phyloP scores from a whole-genome alignment of 2,329 filamentous ascomycete genomes.

The Cryphonectria nitschkei region DNA sequence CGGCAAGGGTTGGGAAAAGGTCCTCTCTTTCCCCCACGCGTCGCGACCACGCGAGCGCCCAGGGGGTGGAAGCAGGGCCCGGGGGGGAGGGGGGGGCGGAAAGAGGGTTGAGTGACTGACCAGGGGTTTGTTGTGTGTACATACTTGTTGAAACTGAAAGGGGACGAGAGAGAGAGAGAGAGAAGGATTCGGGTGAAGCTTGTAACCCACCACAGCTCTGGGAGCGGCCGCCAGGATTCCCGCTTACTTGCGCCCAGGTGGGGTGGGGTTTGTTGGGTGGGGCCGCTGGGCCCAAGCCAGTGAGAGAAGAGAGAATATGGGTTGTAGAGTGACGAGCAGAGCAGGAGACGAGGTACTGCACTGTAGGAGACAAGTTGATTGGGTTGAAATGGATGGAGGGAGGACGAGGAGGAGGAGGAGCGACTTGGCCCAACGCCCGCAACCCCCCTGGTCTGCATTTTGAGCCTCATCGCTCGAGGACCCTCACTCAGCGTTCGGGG shows the following conservation, averaged over 20 bases:
- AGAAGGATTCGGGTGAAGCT: conserved; percentile 5
- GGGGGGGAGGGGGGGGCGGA: too few relatives aligned
- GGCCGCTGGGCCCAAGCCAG: neutral
- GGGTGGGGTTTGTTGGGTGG: neutral
- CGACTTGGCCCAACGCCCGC: neutral
- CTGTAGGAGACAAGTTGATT: too few relatives aligned
- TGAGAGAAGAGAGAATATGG: neutral
- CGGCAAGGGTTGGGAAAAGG: neutral
- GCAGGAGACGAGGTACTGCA: too few relatives aligned
- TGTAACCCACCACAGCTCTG: conserved; percentile 12
- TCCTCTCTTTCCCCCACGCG: too few relatives aligned
- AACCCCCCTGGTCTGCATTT: conserved; percentile 19
- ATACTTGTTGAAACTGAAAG: neutral
- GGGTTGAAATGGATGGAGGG: too few relatives aligned
- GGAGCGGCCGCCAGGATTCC: conserved; percentile 29
- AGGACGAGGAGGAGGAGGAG: neutral
- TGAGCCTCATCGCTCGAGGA: conserved; percentile 26
- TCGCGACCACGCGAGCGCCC: neutral
- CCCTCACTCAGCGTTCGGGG: conserved; percentile 26
- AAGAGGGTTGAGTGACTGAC: neutral
- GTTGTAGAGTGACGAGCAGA: too few relatives aligned
- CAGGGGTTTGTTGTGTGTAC: too few relatives aligned
- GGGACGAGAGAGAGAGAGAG: neutral
- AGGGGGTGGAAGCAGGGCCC: too few relatives aligned
- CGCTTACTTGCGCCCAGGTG: conserved; percentile 13